phyloP scores from a whole-genome alignment of 1,284 basidiomycete genomes.

The Polyporus tsugae region DNA sequence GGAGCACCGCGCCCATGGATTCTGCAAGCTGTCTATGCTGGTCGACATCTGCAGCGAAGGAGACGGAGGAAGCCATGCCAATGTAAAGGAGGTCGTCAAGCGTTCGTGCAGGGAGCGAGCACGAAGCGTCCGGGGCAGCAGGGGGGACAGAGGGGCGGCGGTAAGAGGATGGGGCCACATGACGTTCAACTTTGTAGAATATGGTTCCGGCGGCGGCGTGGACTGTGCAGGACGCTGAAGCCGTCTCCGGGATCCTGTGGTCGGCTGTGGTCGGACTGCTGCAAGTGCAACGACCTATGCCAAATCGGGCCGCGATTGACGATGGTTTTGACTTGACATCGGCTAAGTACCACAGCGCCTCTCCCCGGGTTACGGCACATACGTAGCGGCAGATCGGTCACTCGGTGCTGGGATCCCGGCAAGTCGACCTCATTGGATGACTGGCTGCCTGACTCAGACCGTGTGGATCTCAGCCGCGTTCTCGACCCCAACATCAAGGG shows the following conservation, averaged over 20 bases:
- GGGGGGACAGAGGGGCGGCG: neutral
- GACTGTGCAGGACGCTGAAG: neutral
- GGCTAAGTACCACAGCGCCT: neutral
- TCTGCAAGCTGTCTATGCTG: slow-evolving; percentile 15
- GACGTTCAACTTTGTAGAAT: neutral
- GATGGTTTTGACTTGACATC: neutral
- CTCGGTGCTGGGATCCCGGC: neutral
- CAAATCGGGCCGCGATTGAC: neutral
- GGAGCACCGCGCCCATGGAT: slow-evolving; percentile 29
- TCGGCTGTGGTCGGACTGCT: neutral
- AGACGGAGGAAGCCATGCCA: slow-evolving; percentile 3
- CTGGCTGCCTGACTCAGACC: too few relatives aligned
- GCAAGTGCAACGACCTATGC: neutral
- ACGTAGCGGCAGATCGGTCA: neutral
- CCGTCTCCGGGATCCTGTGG: neutral
- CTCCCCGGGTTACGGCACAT: neutral
- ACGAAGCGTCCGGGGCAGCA: neutral
- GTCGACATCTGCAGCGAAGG: slow-evolving; percentile 2
- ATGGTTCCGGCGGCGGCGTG: neutral
- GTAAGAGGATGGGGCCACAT: neutral
- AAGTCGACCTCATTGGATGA: neutral
- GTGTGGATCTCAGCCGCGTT: neutral
- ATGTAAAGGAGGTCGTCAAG: neutral
- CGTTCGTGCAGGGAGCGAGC: slow-evolving; percentile 4
- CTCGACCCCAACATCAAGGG: neutral